These are phyloP conservation scores for Saccharum hybrid DNA, from an alignment of 202 grass and related monocot genomes.

Conservation along the genomic window DNA sequence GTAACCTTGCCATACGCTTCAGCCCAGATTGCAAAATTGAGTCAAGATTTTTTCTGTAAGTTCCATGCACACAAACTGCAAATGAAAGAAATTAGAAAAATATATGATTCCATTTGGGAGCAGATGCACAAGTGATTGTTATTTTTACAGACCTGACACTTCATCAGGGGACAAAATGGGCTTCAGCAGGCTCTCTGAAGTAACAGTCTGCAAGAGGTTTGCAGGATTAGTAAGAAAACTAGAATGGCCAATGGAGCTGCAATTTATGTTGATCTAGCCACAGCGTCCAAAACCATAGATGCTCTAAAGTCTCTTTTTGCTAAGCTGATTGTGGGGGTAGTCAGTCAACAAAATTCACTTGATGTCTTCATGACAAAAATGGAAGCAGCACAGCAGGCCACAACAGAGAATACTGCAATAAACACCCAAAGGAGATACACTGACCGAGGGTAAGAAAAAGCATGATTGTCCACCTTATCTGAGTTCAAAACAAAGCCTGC, in stretches of 20 bases:
- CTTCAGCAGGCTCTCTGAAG: conserved; percentile 82
- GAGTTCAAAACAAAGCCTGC: neutral
- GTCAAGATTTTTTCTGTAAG: conserved; percentile 74
- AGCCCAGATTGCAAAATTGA: conserved; percentile 80
- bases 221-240: conserved; percentile 19
- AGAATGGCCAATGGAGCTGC: neutral
- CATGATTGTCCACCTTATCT: neutral
- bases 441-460: neutral
- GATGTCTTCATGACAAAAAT: neutral
- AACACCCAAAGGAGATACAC: neutral
- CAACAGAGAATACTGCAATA: neutral
- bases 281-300: neutral
- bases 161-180: conserved; percentile 88
- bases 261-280: neutral
- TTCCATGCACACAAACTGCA: conserved; percentile 89
- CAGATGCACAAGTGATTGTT: conserved; percentile 4
- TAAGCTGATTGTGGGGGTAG: no score
- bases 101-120: conserved; percentile 10
- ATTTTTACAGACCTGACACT: conserved; percentile 57
- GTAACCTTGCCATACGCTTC: conserved; percentile 77
- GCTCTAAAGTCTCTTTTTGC: neutral
- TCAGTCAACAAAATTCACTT: no score
- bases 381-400: no score
- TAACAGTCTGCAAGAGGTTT: conserved; percentile 59
- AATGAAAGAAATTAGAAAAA: conserved; percentile 49